Conservation (phyloP, 2,329 filamentous ascomycete species). For the Fusarium mangiferae region DNA sequence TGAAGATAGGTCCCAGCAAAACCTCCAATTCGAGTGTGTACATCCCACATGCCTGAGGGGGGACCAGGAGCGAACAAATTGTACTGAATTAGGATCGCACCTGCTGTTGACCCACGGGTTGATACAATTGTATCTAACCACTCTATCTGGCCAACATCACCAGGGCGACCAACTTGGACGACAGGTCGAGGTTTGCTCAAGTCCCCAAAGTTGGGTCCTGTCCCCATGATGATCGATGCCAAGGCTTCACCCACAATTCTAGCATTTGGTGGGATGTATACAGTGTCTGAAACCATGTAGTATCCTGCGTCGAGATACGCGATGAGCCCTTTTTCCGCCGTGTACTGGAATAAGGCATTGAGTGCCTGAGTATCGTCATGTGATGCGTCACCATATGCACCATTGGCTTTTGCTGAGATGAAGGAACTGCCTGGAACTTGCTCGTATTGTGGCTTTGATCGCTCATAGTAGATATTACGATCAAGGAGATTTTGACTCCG, state of each 20-base stretch:
- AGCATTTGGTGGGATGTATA: slow-evolving; percentile 58
- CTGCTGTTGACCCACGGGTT: slow-evolving; percentile 72
- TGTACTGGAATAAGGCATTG: slow-evolving; percentile 61
- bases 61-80: slow-evolving; percentile 66
- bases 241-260: slow-evolving; percentile 70
- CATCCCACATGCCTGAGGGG: slow-evolving; percentile 75
- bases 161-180: slow-evolving; percentile 71
- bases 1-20: slow-evolving; percentile 76
- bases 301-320: slow-evolving; percentile 71
- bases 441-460: slow-evolving; percentile 80
- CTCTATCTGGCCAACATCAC: slow-evolving; percentile 73
- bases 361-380: slow-evolving; percentile 80
- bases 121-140: slow-evolving; percentile 78
- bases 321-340: slow-evolving; percentile 63
- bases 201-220: slow-evolving; percentile 66
- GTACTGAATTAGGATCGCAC: slow-evolving; percentile 78
- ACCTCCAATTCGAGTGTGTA: slow-evolving; percentile 80
- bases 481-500: slow-evolving; percentile 59
- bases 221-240: slow-evolving; percentile 64
- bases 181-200: slow-evolving; percentile 70
- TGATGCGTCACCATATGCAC: slow-evolving; percentile 70
- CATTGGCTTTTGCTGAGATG: slow-evolving; percentile 69
- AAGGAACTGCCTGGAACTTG: slow-evolving; percentile 67
- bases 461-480: slow-evolving; percentile 70
- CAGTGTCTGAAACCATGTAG: slow-evolving; percentile 68